phyloP scores from a whole-genome alignment of 1,139 yeast species.

The Taphrina communis region DNA sequence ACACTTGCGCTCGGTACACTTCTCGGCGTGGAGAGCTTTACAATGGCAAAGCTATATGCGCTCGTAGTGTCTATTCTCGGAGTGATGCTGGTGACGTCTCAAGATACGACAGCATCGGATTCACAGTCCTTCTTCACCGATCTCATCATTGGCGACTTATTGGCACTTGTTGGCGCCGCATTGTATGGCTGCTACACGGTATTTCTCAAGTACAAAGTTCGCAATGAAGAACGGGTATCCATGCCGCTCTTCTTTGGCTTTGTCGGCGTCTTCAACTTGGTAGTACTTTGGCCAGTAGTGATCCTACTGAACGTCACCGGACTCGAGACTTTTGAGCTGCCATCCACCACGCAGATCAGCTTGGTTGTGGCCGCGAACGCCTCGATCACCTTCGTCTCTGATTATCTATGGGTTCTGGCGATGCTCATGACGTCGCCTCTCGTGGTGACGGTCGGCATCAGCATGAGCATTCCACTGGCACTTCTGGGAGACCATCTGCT shows the following conservation, averaged over 20 bases:
- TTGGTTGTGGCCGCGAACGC: slow-evolving; percentile 68
- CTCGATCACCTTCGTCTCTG: slow-evolving; percentile 78
- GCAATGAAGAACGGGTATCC: slow-evolving; percentile 74
- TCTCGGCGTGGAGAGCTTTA: slow-evolving; percentile 72
- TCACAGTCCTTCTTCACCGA: slow-evolving; percentile 53
- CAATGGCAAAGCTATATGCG: slow-evolving; percentile 68
- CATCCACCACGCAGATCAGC: slow-evolving; percentile 62
- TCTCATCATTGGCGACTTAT: slow-evolving; percentile 71
- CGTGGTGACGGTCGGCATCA: slow-evolving; percentile 91
- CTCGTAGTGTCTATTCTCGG: slow-evolving; percentile 76
- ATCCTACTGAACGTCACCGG: slow-evolving; percentile 66
- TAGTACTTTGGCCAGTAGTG: slow-evolving; percentile 84
- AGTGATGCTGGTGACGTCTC: slow-evolving; percentile 73
- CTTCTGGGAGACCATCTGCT: slow-evolving; percentile 86
- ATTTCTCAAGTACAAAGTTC: slow-evolving; percentile 72
- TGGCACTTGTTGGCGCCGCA: slow-evolving; percentile 83
- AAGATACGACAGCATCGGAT: slow-evolving; percentile 53
- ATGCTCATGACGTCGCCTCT: slow-evolving; percentile 90
- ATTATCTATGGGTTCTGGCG: slow-evolving; percentile 94
- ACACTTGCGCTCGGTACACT: slow-evolving; percentile 82
- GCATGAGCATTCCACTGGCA: slow-evolving; percentile 91
- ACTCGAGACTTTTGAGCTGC: slow-evolving; percentile 73
- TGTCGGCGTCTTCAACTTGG: slow-evolving; percentile 81
- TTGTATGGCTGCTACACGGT: slow-evolving; percentile 93
- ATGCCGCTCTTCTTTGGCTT: slow-evolving; percentile 91